A percentile compares a stretch with the other conserved stretches of the same genome.
These are phyloP conservation scores for Pichia sorboxylosa DNA, from an alignment of 1,139 yeast species.

Conservation along the genomic window DNA sequence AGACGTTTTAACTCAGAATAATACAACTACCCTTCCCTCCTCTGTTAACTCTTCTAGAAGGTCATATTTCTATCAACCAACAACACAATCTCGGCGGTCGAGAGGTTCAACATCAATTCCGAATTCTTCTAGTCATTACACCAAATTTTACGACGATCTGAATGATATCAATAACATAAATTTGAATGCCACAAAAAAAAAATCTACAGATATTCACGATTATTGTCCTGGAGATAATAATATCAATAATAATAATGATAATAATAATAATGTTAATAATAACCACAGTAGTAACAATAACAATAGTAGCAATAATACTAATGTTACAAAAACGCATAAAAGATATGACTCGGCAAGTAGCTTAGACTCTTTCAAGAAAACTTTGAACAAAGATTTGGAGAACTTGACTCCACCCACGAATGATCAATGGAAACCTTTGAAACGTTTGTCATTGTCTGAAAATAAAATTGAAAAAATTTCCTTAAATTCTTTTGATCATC, in stretches of 20 bases:
- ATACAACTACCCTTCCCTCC: conserved; percentile 3
- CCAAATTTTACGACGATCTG: too few relatives aligned
- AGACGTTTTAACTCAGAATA: conserved; percentile 6
- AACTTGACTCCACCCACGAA: too few relatives aligned
- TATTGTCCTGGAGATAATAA: background rate
- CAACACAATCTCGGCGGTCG: conserved; percentile 10
- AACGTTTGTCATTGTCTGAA: conserved; percentile 47
- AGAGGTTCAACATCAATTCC: conserved; percentile 12
- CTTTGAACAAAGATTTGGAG: too few relatives aligned
- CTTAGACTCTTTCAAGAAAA: background rate
- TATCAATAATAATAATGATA: background rate
- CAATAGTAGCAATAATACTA: background rate
- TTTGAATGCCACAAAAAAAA: background rate
- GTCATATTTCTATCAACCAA: conserved; percentile 17
- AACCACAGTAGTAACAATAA: background rate
- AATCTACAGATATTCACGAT: too few relatives aligned
- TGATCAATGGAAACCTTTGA: conserved; percentile 48
- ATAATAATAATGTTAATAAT: background rate
- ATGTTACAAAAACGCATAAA: background rate
- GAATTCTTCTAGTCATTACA: background rate
- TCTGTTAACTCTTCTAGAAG: conserved; percentile 16
- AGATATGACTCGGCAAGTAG: background rate
- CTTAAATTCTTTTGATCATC: conserved; percentile 35
- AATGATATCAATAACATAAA: too few relatives aligned
- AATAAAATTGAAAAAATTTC: conserved; percentile 39